Percentiles rank a stretch among this genome's conserved stretches.
Evolutionary conservation across 768 basidiomycete genomes (phyloP).

Genomic region (Suillus subaureus): DNA sequence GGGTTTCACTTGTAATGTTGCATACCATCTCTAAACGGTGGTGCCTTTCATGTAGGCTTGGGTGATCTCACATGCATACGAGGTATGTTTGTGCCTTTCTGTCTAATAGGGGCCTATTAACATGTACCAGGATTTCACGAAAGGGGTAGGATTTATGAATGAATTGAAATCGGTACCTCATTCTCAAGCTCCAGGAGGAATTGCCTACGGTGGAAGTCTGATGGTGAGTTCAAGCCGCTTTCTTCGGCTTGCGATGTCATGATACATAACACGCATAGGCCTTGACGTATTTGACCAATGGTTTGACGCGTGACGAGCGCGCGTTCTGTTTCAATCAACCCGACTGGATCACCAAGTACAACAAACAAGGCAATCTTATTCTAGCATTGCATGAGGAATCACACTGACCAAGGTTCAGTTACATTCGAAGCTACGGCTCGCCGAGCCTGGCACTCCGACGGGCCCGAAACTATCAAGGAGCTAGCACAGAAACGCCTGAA

Average conservation of each 20-base stretch:
- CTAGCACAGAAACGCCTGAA: constrained; percentile 22
- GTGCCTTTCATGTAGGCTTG: constrained; percentile 17
- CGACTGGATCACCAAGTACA: constrained; percentile 24
- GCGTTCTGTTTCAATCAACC: constrained; percentile 21
- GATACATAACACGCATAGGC: constrained; percentile 16
- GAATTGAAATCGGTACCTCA: neutral
- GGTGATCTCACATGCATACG: constrained; percentile 19
- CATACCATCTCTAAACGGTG: neutral
- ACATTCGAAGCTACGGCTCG: constrained; percentile 13
- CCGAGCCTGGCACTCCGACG: constrained; percentile 21
- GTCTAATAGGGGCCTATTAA: neutral
- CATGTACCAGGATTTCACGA: constrained; percentile 8
- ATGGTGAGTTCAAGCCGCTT: neutral
- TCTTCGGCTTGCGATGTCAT: neutral
- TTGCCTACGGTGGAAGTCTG: neutral
- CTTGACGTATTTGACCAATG: constrained; percentile 25
- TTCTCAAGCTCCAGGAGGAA: neutral
- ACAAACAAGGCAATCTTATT: constrained; percentile 21
- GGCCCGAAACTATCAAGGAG: constrained; percentile 21
- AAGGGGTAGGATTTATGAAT: constrained; percentile 11
- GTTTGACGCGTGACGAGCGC: constrained; percentile 28
- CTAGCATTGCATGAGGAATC: constrained; percentile 2
- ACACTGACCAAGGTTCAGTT: constrained; percentile 11
- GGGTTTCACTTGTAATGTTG: neutral
- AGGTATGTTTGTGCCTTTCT: constrained; percentile 11